A percentile compares a stretch with the other conserved stretches of the same genome.
Evolutionary conservation across 2,329 filamentous ascomycete genomes (phyloP).

Genomic region (Botrytis fragariae): DNA sequence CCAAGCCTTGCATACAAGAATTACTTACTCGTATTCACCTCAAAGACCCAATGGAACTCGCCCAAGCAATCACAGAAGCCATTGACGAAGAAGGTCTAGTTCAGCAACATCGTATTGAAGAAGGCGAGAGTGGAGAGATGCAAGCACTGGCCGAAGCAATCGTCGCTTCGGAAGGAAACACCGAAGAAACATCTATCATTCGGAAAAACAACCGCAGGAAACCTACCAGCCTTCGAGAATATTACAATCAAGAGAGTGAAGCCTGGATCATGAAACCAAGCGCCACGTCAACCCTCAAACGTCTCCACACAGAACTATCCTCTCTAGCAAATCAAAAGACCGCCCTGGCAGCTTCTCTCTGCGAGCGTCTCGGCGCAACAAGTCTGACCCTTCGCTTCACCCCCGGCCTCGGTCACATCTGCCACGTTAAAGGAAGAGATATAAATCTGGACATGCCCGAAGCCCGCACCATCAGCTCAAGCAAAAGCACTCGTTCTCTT

Average conservation of each 20-base stretch:
- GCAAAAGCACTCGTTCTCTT: conserved; percentile 81
- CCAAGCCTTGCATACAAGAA: conserved; percentile 42
- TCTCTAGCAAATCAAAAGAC: conserved; percentile 58
- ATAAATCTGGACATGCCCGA: conserved; percentile 39
- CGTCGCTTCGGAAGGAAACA: conserved; percentile 61
- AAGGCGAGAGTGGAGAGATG: conserved; percentile 68
- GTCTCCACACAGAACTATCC: conserved; percentile 67
- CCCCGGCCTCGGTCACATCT: conserved; percentile 82
- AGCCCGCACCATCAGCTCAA: conserved; percentile 65
- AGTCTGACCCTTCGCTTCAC: conserved; percentile 82
- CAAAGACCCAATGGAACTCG: conserved; percentile 64
- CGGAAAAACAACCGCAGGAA: conserved; percentile 43
- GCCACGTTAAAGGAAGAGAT: conserved; percentile 84
- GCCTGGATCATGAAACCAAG: conserved; percentile 64
- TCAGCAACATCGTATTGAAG: conserved; percentile 73
- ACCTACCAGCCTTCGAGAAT: conserved; percentile 50
- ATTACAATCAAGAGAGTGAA: conserved; percentile 59
- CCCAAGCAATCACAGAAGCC: conserved; percentile 67
- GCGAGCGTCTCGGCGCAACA: conserved; percentile 57
- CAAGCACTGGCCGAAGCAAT: conserved; percentile 72
- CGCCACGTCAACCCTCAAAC: conserved; percentile 64
- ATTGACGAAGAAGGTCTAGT: conserved; percentile 93
- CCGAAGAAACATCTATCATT: conserved; percentile 52
- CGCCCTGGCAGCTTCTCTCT: conserved; percentile 59
- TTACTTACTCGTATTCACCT: conserved; percentile 62